These are phyloP conservation scores for Fusarium musae DNA, from an alignment of 2,329 filamentous ascomycete genomes.

Conservation along the genomic window DNA sequence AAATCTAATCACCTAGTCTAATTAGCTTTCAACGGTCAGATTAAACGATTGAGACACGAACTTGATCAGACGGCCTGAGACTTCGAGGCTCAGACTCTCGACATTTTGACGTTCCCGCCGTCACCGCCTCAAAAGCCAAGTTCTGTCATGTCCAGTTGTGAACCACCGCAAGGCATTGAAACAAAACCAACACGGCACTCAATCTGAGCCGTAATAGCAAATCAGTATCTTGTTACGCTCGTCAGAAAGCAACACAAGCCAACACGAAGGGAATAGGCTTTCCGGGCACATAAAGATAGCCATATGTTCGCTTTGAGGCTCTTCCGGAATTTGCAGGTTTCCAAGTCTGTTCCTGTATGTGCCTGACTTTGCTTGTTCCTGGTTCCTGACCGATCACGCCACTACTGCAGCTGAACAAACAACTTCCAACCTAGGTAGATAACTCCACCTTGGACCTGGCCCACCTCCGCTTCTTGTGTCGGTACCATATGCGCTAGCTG, in stretches of 20 bases:
- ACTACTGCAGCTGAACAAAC: constrained; percentile 26
- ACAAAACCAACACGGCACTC: constrained; percentile 10
- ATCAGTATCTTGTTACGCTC: neutral
- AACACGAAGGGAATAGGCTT: neutral
- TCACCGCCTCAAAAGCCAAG: constrained; percentile 25
- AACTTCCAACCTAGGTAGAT: neutral
- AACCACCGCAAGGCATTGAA: constrained; percentile 6
- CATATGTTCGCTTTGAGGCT: constrained; percentile 5
- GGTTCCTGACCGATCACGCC: constrained; percentile 36
- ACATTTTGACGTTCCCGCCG: neutral
- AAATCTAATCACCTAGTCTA: neutral
- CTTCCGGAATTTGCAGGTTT: constrained; percentile 10
- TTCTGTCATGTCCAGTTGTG: neutral
- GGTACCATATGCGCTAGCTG: neutral
- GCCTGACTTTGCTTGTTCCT: constrained; percentile 34
- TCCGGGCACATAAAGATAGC: neutral
- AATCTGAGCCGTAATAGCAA: neutral
- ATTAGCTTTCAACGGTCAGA: constrained; percentile 10
- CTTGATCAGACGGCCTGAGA: constrained; percentile 8
- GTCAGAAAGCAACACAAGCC: neutral
- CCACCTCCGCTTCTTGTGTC: constrained; percentile 6
- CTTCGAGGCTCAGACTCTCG: constrained; percentile 13
- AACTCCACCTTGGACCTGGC: constrained; percentile 32
- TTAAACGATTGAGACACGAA: neutral
- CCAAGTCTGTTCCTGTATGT: constrained; percentile 19